Evolutionary conservation across 1,139 yeast genomes (phyloP), one percentile per base, ranked within the genome.

Genomic region (Groenewaldozyma auringiensis): DNA sequence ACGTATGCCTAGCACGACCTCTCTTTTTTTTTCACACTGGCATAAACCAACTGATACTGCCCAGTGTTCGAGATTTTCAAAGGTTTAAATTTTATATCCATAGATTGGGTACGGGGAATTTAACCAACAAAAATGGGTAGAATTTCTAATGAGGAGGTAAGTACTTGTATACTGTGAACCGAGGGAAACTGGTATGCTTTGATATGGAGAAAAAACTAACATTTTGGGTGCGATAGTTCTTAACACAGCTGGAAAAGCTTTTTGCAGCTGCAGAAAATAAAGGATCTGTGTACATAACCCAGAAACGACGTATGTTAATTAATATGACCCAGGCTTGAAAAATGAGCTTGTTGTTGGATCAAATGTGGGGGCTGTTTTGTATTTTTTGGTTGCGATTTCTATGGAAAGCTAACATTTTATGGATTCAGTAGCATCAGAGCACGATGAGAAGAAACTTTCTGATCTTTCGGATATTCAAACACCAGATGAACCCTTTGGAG

Each of bases 271-370:
- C 63, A 37, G 53, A 61, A 37, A 50, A 60, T 71, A 79, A 14
- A 78, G 83, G 50, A 58, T 63, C 60, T 21, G 63, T 57, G 4
- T 54, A 17, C 40, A 47, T 62, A 43, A 51, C 53, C 31, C 65
- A 61, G 44, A 62, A 63, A 51, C 44, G 60, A 47, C 46, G 66
- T 61, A 53, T 40, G 65, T n/a, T n/a, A n/a, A n/a, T n/a, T n/a
- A n/a, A 51, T n/a, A n/a, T n/a, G n/a, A n/a, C n/a, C n/a, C n/a
- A 25, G 4, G 17, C 29, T 18, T 17, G 20, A 21, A 16, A 14
- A n/a, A n/a, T n/a, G n/a, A n/a, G n/a, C n/a, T n/a, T n/a, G n/a
- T n/a, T n/a, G n/a, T n/a, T n/a, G n/a, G n/a, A n/a, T n/a, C n/a
- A n/a, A n/a, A n/a, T n/a, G n/a, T n/a, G n/a, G n/a, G n/a, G n/a